Percentiles rank a stretch among this genome's conserved stretches.
Conservation (phyloP, 495 filamentous ascomycete species). For the Penicillium bialowiezense region DNA sequence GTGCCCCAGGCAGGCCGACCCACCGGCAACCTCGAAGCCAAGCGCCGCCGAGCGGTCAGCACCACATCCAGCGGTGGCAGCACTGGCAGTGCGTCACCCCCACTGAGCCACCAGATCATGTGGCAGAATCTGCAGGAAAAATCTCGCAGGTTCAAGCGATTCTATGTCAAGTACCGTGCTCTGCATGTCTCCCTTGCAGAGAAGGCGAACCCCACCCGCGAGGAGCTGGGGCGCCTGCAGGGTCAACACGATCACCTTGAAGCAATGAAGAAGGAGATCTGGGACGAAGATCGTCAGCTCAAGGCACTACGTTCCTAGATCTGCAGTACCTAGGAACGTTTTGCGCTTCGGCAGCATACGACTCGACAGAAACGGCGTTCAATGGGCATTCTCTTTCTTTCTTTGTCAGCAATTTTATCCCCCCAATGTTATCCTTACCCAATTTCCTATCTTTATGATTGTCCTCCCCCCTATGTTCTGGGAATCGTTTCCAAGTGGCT, state of each 20-base stretch:
- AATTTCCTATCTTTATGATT: not conserved
- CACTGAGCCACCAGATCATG: constrained; percentile 40
- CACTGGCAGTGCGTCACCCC: constrained; percentile 46
- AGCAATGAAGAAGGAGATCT: constrained; percentile 66
- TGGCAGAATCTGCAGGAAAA: constrained; percentile 46
- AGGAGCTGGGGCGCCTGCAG: constrained; percentile 55
- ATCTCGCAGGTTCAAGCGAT: constrained; percentile 59
- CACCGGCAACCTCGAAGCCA: constrained; percentile 38
- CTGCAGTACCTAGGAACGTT: constrained; percentile 9
- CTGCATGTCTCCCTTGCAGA: constrained; percentile 58
- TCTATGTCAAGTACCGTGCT: constrained; percentile 60
- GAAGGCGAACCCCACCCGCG: constrained; percentile 48
- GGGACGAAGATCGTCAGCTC: constrained; percentile 41
- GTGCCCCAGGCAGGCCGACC: constrained; percentile 23
- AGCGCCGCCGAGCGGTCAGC: constrained; percentile 45
- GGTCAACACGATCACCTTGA: constrained; percentile 60
- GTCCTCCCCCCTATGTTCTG: not conserved
- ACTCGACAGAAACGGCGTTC: not conserved
- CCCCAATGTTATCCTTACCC: not conserved
- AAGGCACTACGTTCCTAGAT: constrained; percentile 19
- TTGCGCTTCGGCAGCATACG: not conserved
- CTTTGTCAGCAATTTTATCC: not conserved
- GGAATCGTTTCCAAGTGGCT: not conserved
- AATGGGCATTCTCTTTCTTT: not conserved
- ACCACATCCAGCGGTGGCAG: constrained; percentile 42